Base-by-base conservation (phyloP, 768 basidiomycete species). In the Leccinellum luteum region DNA sequence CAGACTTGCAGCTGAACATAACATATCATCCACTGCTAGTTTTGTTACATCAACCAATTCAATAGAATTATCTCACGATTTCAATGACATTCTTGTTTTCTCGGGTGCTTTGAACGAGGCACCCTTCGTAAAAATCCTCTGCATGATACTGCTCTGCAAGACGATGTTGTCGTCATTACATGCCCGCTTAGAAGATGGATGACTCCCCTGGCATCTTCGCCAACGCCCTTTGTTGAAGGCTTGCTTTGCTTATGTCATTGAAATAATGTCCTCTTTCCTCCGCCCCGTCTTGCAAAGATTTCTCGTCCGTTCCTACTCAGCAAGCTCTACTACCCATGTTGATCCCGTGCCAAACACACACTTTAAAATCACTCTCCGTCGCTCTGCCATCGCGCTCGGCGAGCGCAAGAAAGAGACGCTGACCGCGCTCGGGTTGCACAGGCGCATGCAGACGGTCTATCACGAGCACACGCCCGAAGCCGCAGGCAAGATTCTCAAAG, bases 351-450 rank as follows among this genome's bases (percentile, higher is more conserved):
- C 78, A 53, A 75, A 73, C 30, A 92, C 94, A 0, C 91, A 96
- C 73, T 94, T 82, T 78, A 90, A 90, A 76, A 88, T 98, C 65
- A 96, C 94, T 19, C 85, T 95, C 28, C 83, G 83, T 10, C 89
- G 94, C 55, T 95, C 94, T 6, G 87, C 85, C 50, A 94, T 95
- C 60, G 87, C 92, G 1, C 83, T 96, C 9, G 87, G 89, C 3
- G 76, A 83, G 56, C 80, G 80, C 64, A 83, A 85, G 56, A 81
- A 87, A 67, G 85, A 79, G 48, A 95, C 94, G 0, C 79, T 95
- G 47, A 79, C 81, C n/a, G 82, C 92, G 0, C 84, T 98, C 3
- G 94, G 94, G 1, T 78, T 98, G 51, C 86, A 90, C 71, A 77
- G 88, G 56, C 83, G 93, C 41, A 43, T 43, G 41, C 41, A 43